Conservation (phyloP, 129 eudicot species). For the Erigeron canadensis region DNA sequence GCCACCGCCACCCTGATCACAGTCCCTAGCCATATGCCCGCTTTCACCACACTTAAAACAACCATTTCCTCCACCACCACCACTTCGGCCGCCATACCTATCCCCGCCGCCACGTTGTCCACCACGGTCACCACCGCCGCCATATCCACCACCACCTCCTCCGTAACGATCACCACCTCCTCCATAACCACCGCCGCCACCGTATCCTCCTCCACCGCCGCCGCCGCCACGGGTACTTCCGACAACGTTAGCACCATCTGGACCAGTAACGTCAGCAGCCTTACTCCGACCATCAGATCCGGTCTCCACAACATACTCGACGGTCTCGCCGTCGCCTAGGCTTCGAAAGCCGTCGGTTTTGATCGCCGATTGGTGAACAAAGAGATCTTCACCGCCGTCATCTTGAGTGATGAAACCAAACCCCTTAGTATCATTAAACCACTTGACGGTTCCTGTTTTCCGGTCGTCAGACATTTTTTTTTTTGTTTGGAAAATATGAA, state of each 20-base stretch:
- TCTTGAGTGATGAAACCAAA: slow-evolving; percentile 48
- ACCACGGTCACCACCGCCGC: slow-evolving; percentile 21
- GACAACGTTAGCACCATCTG: slow-evolving; percentile 27
- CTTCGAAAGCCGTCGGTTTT: slow-evolving; percentile 75
- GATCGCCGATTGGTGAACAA: slow-evolving; percentile 81
- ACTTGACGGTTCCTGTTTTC: slow-evolving; percentile 36
- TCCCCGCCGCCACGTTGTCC: slow-evolving; percentile 31
- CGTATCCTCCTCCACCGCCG: slow-evolving; percentile 23
- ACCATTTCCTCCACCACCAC: slow-evolving; percentile 30
- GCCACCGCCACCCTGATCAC: slow-evolving; percentile 43
- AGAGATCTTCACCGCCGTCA: slow-evolving; percentile 75
- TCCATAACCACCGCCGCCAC: slow-evolving; percentile 23
- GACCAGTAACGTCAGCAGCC: slow-evolving; percentile 53
- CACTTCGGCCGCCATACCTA: slow-evolving; percentile 19
- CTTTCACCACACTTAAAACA: slow-evolving; percentile 36
- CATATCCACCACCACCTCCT: slow-evolving; percentile 22
- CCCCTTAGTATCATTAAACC: slow-evolving; percentile 41
- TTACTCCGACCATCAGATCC: slow-evolving; percentile 70
- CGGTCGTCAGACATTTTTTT: slow-evolving; percentile 42
- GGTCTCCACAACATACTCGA: slow-evolving; percentile 55
- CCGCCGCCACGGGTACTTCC: slow-evolving; percentile 36
- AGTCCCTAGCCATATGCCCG: slow-evolving; percentile 45
- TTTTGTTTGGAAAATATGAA: background rate
- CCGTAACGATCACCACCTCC: slow-evolving; percentile 21
- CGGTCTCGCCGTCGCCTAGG: slow-evolving; percentile 71